Base-by-base conservation (phyloP, 2,329 filamentous ascomycete species). In the Emmonsiellopsis sp. region DNA sequence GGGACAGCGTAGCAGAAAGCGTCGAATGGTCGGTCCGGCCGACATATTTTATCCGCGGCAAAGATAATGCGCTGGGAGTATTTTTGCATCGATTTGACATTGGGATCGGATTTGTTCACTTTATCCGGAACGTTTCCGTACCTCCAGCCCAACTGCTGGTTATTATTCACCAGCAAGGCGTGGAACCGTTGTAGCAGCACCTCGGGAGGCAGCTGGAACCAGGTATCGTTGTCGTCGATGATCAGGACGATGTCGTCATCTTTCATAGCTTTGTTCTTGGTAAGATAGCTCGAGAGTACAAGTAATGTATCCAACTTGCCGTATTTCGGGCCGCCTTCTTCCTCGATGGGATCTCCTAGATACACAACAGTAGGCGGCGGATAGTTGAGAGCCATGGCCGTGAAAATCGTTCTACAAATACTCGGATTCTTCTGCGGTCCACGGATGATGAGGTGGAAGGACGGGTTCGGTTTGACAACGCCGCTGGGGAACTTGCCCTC, bases 131-230 rank as follows among this genome's bases (percentile, higher is more conserved):
- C 63, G 49, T 68, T 61, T 2, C 77, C 77, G 57, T 82, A 81
- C 40, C 72, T 74, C 49, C 72, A 65, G 37, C 70, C 67, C 42
- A 85, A 66, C 31, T 76, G 73, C 34, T 67, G 64, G 57, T 86
- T 81, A 32, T 77, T 78, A 49, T 74, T 72, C n/a, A 72, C 68
- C 14, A 79, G 63, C 13, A 81, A 68, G 11, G 73, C 68, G 57
- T 82, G 79, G 64, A 86, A 87, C 43, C 84, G 76, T 57, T 77
- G 70, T 31, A 87, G 76, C 58, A 87, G 68, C 17, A 86, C 73
- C 42, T 84, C 78, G 2, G 81, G 77, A 0, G 83, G 82, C 2
- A 87, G 70, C 63, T 87, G 84, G 55, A 86, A 81, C 69, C 82
- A 81, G 1, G 82, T 74, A 55, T 86, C 81, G 63, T 81, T 77